Base-by-base conservation (phyloP, 2,329 filamentous ascomycete genomes). In the Myriosclerotinia duriaeana region DNA sequence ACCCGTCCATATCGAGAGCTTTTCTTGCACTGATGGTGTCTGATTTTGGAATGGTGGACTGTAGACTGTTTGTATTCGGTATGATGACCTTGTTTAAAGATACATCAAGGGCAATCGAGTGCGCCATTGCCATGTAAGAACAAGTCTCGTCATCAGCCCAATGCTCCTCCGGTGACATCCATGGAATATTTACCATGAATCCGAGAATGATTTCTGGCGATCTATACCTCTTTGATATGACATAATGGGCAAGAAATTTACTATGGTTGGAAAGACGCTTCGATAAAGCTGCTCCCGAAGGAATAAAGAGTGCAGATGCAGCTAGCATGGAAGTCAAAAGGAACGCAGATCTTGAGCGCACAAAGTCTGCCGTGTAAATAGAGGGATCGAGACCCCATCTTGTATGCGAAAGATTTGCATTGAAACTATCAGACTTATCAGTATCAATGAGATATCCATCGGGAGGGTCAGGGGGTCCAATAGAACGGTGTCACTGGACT, bases 181-280 rank as follows among this genome's bases (percentile, higher is more conserved):
- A 92, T 0, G 89, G 89, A 8, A 92, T 84, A 68, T 91, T 91
- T 42, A 90, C 83, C 85, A 92, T 89, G 73, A 91, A 91, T 0
- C 87, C 89, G 1, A 92, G 78, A 0, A 92, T 86, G 66, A 92
- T 90, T 74, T 92, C 89, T 7, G 90, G 87, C 0, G 89, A 92
- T 66, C 87, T 84, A 72, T 87, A 84, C 2, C 88, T 84, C 55
- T 84, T 82, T 0, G 82, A 78, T 60, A 89, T 86, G 53, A 91
- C 83, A 38, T 84, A 81, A 36, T 87, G 83, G 0, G 87, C 88
- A 4, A 92, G 81, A 34, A 80, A 80, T 69, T 85, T 87, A 69
- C 84, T 84, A 70, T 92, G 89, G 63, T 85, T 82, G 0, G 87
- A 86, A 0, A 92, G 79, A 36, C 89, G 80, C 71, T 84, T 89